Percentiles rank a stretch among this genome's conserved stretches.
phyloP scores from a whole-genome alignment of 2,329 filamentous ascomycete species.

The Akanthomyces dipterigenus region DNA sequence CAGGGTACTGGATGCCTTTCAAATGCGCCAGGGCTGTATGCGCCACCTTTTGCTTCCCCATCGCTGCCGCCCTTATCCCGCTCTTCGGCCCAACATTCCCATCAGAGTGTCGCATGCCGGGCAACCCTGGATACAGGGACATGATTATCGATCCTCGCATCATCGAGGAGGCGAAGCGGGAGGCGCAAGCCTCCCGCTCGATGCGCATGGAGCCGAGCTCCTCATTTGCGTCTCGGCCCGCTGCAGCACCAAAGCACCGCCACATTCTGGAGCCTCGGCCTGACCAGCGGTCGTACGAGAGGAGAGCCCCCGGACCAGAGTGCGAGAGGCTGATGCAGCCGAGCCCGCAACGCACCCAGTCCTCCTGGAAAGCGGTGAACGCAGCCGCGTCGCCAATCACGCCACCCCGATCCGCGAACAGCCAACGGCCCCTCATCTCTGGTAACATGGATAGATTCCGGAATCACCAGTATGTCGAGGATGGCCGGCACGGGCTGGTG shows the following conservation, averaged over 20 bases:
- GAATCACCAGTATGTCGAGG: slow-evolving; percentile 4
- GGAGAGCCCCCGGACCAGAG: background rate
- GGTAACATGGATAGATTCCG: slow-evolving; percentile 10
- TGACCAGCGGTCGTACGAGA: slow-evolving; percentile 3
- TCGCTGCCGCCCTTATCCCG: slow-evolving; percentile 80
- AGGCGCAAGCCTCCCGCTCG: background rate
- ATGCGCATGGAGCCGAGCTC: background rate
- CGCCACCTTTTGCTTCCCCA: slow-evolving; percentile 79
- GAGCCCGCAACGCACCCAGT: slow-evolving; percentile 3
- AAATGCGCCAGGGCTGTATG: slow-evolving; percentile 79
- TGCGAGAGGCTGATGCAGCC: background rate
- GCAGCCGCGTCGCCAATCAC: slow-evolving; percentile 16
- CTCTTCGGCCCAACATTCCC: slow-evolving; percentile 84
- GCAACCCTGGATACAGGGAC: slow-evolving; percentile 55
- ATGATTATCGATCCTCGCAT: slow-evolving; percentile 59
- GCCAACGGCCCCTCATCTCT: slow-evolving; percentile 1
- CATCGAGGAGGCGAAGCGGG: slow-evolving; percentile 41
- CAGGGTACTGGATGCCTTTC: slow-evolving; percentile 96
- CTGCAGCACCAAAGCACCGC: background rate
- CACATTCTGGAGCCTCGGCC: background rate
- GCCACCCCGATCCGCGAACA: background rate
- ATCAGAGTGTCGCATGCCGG: slow-evolving; percentile 57
- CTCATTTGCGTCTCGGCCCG: slow-evolving; percentile 14
- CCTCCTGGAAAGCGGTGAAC: slow-evolving; percentile 11
- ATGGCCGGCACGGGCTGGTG: background rate